phyloP scores from a whole-genome alignment of 345 rosid species.

The Dimocarpus longan region DNA sequence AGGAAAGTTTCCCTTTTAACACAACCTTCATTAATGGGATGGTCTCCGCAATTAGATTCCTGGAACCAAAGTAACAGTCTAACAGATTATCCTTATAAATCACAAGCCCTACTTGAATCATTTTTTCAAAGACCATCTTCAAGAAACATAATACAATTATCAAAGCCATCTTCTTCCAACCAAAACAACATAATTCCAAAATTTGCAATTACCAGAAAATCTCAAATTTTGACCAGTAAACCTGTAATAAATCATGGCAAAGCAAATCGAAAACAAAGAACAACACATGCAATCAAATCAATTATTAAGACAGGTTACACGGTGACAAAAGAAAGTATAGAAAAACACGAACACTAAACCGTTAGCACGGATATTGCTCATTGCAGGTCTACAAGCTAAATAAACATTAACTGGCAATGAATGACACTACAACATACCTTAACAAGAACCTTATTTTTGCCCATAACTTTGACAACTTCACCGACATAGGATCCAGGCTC shows the following conservation, averaged over 20 bases:
- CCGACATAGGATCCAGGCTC: conserved; percentile 99
- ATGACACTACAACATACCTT: conserved; percentile 53
- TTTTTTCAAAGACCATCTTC: background rate
- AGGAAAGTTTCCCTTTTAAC: background rate
- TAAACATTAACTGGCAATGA: background rate
- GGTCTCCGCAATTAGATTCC: background rate
- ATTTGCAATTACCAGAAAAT: background rate
- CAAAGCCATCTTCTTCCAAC: background rate
- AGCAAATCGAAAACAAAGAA: background rate
- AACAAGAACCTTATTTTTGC: conserved; percentile 92
- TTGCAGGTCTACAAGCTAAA: background rate
- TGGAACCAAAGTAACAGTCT: background rate
- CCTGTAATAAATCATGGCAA: background rate
- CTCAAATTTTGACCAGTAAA: background rate
- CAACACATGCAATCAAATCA: background rate
- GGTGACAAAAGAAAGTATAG: background rate
- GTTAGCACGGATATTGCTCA: background rate
- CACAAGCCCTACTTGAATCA: conserved; percentile 6
- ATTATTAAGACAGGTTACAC: background rate
- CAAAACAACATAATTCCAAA: background rate
- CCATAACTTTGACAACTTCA: conserved; percentile 99
- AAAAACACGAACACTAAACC: background rate
- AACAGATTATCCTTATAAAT: background rate
- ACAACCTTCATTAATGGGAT: background rate
- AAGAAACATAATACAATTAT: background rate